Base-by-base conservation (phyloP, 257 asterid species). In the Solanum stenotomum region DNA sequence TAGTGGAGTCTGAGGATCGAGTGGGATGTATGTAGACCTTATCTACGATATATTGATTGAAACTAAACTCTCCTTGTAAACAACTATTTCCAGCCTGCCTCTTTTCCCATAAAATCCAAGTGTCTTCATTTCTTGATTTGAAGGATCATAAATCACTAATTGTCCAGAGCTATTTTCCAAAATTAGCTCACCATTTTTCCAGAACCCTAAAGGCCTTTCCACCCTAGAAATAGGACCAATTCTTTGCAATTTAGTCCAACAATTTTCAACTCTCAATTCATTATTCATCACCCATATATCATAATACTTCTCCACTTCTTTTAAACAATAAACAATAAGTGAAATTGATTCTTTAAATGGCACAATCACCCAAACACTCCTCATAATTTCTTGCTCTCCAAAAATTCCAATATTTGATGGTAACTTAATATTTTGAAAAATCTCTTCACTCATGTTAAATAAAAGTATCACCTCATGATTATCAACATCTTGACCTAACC, bases 401-500 rank as follows among this genome's bases (percentile, higher is more conserved):
- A 92, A 85, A 20, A 12, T 87, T 40, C 89, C 94, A 7, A 93
- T 90, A 25, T 23, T 85, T 11, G 67, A 49, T 20, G 98, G 95
- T 27, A 94, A 91, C 10, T 87, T 90, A 25, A 91, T 93, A 85
- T 52, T 93, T 20, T 90, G 87, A 27, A 93, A 94, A 3, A 6
- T 61, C 31, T 91, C 95, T 22, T 89, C 75, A 5, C 78, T 75
- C 93, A 92, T 87, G 77, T 91, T 85, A 10, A 93, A 92, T 12
- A 90, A 91, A 81, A 93, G 92, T 70, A 91, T 92, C 52, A 92
- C 90, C 88, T 93, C 89, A 10, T 88, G 61, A 8, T 63, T 76
- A 10, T 63, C 70, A 22, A 52, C 81, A 67, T 93, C 93, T 70
- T 88, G 93, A 14, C 95, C 98, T 94, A 94, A 93, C 98, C 98